These are phyloP conservation scores for Backusella luteola DNA, from an alignment of 192 early-diverging fungal genomes.

Conservation along the genomic window DNA sequence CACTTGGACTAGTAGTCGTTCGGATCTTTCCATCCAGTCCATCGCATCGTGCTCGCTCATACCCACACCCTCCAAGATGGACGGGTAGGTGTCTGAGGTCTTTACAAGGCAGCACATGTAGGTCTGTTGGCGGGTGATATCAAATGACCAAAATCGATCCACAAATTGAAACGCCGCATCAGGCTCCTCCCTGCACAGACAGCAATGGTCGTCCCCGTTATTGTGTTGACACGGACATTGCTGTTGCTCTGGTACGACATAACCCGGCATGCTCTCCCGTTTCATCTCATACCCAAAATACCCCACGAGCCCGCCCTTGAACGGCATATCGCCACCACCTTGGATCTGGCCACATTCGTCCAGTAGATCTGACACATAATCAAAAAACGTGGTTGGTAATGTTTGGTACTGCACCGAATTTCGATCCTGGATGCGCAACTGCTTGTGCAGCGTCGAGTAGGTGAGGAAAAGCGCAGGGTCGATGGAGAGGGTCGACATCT, in stretches of 20 bases:
- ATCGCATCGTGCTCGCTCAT: neutral
- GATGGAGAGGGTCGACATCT: conserved; percentile 22
- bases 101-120: conserved; percentile 23
- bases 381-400: conserved; percentile 56
- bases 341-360: neutral
- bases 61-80: neutral
- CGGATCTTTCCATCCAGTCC: conserved; percentile 37
- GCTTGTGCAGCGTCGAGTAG: conserved; percentile 34
- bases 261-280: conserved; percentile 64
- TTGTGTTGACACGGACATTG: conserved; percentile 24
- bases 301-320: conserved; percentile 85
- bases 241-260: conserved; percentile 40
- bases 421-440: conserved; percentile 5
- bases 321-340: conserved; percentile 34
- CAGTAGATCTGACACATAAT: conserved; percentile 52
- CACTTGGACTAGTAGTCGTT: conserved; percentile 17
- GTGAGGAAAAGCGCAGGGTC: conserved; percentile 27
- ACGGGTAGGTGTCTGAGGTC: neutral
- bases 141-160: conserved; percentile 57
- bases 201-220: conserved; percentile 27
- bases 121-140: conserved; percentile 37
- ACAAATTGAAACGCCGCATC: conserved; percentile 62
- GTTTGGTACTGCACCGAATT: neutral
- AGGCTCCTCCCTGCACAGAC: conserved; percentile 38
- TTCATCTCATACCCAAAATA: conserved; percentile 97